Conservation (phyloP, 192 early-diverging fungal species). For the Lobosporangium transversale region DNA sequence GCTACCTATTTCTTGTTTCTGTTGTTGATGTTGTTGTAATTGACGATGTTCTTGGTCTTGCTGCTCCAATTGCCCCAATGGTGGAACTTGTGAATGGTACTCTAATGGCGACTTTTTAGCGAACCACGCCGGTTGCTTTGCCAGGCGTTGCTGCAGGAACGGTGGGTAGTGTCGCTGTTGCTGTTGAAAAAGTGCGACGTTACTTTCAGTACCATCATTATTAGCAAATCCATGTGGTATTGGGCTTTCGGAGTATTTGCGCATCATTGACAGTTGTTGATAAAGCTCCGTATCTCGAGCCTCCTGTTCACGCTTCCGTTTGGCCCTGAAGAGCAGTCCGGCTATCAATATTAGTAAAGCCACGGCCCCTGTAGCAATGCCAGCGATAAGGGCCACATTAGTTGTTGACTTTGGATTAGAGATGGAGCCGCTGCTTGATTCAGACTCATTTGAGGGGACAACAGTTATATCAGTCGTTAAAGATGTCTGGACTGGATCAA, state of each 20-base stretch:
- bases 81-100: constrained; percentile 22
- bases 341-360: constrained; percentile 6
- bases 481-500: not conserved
- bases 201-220: constrained; percentile 2
- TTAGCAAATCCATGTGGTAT: not conserved
- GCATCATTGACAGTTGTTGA: constrained; percentile 16
- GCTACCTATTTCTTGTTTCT: not conserved
- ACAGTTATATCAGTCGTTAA: not conserved
- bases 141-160: too few relatives aligned
- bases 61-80: constrained; percentile 6
- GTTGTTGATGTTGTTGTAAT: not conserved
- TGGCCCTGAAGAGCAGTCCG: constrained; percentile 18
- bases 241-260: constrained; percentile 19
- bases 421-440: not conserved
- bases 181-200: constrained; percentile 1
- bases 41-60: not conserved
- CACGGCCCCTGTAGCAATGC: constrained; percentile 11
- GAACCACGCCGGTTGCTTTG: constrained; percentile 35
- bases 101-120: constrained; percentile 34
- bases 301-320: constrained; percentile 8
- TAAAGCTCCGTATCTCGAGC: constrained; percentile 25
- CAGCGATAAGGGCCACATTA: constrained; percentile 14
- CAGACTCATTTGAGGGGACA: not conserved
- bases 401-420: not conserved
- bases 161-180: too few relatives aligned